phyloP scores from a whole-genome alignment of 345 rosid species.

The Hibiscus trionum region DNA sequence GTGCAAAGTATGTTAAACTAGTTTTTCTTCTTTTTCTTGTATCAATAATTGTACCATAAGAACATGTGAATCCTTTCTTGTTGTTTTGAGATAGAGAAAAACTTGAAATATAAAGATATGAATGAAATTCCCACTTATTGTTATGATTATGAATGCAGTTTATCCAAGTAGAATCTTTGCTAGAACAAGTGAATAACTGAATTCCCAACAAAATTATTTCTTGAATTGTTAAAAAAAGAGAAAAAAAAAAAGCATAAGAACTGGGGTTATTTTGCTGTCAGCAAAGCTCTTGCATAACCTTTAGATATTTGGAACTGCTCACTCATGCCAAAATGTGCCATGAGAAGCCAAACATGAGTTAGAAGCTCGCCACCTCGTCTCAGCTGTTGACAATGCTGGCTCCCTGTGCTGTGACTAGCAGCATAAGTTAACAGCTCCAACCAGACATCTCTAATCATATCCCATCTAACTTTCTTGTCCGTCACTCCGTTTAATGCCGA shows the following conservation, averaged over 20 bases:
- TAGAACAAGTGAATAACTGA: neutral
- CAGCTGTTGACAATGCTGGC: constrained; percentile 36
- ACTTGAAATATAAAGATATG: neutral
- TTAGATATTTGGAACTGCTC: constrained; percentile 35
- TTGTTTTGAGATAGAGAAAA: too few relatives aligned
- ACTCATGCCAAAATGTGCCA: constrained; percentile 50
- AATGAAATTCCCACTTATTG: neutral
- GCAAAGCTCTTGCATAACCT: constrained; percentile 40
- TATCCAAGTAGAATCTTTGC: neutral
- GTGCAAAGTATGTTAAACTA: neutral
- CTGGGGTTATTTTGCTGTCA: constrained; percentile 4
- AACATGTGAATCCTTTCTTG: neutral
- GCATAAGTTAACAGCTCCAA: neutral
- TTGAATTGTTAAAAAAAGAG: neutral
- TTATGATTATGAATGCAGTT: constrained; percentile 2
- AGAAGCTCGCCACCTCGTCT: constrained; percentile 51
- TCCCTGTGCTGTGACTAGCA: neutral
- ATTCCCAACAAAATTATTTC: neutral
- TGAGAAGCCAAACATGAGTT: constrained; percentile 43
- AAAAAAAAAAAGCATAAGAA: neutral
- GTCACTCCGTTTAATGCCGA: neutral
- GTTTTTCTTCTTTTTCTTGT: neutral
- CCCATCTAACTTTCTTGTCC: neutral
- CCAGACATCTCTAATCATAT: neutral
- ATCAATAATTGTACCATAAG: neutral